A percentile compares a stretch with the other conserved stretches of the same genome.
phyloP scores from a whole-genome alignment of 192 early-diverging fungal genomes.

The Umbelopsis sp. region DNA sequence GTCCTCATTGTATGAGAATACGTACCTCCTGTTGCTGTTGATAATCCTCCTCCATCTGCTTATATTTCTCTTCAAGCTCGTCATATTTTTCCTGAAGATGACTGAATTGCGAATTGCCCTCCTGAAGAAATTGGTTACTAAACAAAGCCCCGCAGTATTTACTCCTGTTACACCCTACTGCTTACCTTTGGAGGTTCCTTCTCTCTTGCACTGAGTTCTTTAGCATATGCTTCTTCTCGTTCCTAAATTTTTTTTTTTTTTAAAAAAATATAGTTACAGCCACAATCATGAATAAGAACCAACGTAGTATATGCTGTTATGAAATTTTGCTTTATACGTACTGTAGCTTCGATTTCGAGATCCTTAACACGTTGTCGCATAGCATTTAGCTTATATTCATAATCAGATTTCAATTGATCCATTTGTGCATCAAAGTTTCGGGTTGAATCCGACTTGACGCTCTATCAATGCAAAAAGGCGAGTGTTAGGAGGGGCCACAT shows the following conservation, averaged over 20 bases:
- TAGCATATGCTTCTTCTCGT: not conserved
- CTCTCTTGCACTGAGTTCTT: not conserved
- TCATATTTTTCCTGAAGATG: constrained; percentile 18
- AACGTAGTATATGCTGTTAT: not conserved
- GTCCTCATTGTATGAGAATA: not conserved
- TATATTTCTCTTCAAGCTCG: constrained; percentile 60
- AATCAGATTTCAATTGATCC: constrained; percentile 45
- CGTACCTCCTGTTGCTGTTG: constrained; percentile 70
- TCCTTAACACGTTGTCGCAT: constrained; percentile 69
- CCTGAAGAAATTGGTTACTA: not conserved
- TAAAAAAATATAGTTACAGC: not conserved
- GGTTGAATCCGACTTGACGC: constrained; percentile 1
- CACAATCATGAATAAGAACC: not conserved
- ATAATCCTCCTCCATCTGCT: constrained; percentile 72
- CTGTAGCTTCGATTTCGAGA: constrained; percentile 49
- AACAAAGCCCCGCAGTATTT: not conserved
- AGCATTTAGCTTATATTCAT: constrained; percentile 60
- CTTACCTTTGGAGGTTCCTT: not conserved
- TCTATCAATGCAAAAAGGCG: not conserved
- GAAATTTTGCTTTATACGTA: not conserved
- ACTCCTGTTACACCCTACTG: not conserved
- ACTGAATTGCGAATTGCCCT: not conserved
- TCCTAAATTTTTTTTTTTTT: too few species aligned
- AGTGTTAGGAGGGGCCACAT: not conserved
- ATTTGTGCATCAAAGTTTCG: constrained; percentile 16